A percentile compares a stretch with the other conserved stretches of the same genome.
Conservation (phyloP, 768 basidiomycete genomes). For the Rhizopogon sp. region DNA sequence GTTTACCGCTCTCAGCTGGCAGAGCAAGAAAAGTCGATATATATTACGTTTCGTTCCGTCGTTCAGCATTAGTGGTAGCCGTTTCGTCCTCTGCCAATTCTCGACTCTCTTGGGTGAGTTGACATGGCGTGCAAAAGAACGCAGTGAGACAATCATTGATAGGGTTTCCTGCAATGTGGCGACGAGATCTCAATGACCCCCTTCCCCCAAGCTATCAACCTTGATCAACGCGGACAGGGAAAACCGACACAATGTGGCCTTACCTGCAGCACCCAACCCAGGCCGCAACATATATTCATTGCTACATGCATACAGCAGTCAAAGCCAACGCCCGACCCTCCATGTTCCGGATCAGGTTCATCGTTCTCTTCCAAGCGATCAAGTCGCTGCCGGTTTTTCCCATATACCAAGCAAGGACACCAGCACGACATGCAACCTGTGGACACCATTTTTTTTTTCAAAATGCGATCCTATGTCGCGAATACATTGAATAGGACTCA, state of each 20-base stretch:
- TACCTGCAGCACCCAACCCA: conserved; percentile 5
- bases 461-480: background rate
- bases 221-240: background rate
- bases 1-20: no score
- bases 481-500: background rate
- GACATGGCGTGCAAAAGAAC: conserved; percentile 42
- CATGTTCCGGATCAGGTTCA: conserved; percentile 31
- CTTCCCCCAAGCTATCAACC: conserved; percentile 29
- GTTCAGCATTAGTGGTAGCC: no score
- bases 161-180: conserved; percentile 41
- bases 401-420: conserved; percentile 36
- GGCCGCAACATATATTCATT: conserved; percentile 1
- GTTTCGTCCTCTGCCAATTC: conserved; percentile 44
- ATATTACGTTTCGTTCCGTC: background rate
- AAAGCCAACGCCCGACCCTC: conserved; percentile 15
- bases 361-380: conserved; percentile 27
- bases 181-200: conserved; percentile 35
- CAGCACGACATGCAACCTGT: conserved; percentile 21
- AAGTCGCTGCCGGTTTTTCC: conserved; percentile 30
- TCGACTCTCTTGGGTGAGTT: conserved; percentile 41
- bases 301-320: conserved; percentile 14
- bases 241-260: background rate
- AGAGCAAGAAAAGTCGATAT: background rate
- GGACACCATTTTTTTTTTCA: background rate
- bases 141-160: conserved; percentile 36